Conservation (phyloP, 768 basidiomycete genomes). For the Leccinellum albellum region DNA sequence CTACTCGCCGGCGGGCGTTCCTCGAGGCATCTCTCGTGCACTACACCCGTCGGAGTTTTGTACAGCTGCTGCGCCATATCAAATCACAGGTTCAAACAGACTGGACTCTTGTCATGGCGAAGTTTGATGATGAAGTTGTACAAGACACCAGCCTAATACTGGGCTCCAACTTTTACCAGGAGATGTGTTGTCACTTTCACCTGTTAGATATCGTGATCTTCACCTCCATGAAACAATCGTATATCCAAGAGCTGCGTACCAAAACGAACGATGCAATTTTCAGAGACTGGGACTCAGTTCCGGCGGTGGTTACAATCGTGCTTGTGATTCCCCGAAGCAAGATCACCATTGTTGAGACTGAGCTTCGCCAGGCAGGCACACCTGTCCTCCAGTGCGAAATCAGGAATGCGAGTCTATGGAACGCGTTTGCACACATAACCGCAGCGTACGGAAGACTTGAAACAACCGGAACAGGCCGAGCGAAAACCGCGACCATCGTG, state of each 20-base stretch:
- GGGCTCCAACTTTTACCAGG: constrained; percentile 39
- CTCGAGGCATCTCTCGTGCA: constrained; percentile 29
- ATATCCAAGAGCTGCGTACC: constrained; percentile 7
- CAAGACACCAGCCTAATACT: constrained; percentile 17
- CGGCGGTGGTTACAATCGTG: constrained; percentile 30
- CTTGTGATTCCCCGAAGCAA: constrained; percentile 31
- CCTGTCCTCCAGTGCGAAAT: constrained; percentile 27
- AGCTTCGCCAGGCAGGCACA: constrained; percentile 21
- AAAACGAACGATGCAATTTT: constrained; percentile 22
- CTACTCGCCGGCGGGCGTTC: not conserved
- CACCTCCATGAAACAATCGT: constrained; percentile 14
- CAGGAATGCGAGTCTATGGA: constrained; percentile 7
- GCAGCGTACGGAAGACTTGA: constrained; percentile 21
- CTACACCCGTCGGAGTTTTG: constrained; percentile 50
- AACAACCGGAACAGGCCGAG: constrained; percentile 12
- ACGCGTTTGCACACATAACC: constrained; percentile 20
- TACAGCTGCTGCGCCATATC: constrained; percentile 39
- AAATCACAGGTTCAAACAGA: constrained; percentile 34
- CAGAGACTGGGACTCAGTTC: constrained; percentile 27
- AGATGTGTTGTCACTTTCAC: constrained; percentile 44
- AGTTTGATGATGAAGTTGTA: constrained; percentile 20
- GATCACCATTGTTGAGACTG: constrained; percentile 19
- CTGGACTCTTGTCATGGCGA: constrained; percentile 43
- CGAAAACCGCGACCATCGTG: constrained; percentile 17
- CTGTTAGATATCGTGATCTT: constrained; percentile 37